phyloP scores from a whole-genome alignment of 2,329 filamentous ascomycete species.

The Zymoseptoria brevis region DNA sequence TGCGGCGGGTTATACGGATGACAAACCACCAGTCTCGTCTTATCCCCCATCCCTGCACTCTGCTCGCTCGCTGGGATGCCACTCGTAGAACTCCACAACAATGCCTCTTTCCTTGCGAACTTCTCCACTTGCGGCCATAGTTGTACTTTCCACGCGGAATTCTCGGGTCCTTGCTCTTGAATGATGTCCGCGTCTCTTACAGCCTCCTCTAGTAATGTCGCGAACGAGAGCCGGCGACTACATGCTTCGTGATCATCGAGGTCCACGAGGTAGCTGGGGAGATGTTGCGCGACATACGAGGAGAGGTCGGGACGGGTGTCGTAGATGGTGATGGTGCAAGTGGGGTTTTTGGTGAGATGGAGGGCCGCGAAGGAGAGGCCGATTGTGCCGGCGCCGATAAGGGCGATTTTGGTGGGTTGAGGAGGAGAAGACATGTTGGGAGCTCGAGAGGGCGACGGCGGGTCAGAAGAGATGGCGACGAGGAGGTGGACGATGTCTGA shows the following conservation, averaged over 20 bases:
- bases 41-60: constrained; percentile 35
- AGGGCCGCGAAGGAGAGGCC: constrained; percentile 50
- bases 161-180: constrained; percentile 54
- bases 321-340: constrained; percentile 40
- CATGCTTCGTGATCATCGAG: constrained; percentile 22
- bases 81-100: constrained; percentile 52
- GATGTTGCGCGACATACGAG: constrained; percentile 35
- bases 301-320: constrained; percentile 44
- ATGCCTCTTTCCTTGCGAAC: constrained; percentile 36
- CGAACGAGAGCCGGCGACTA: constrained; percentile 30
- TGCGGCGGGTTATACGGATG: constrained; percentile 57
- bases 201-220: constrained; percentile 34
- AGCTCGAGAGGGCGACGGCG: not conserved
- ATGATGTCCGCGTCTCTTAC: constrained; percentile 44
- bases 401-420: constrained; percentile 27
- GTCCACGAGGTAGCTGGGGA: constrained; percentile 38
- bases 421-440: not conserved
- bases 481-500: not conserved
- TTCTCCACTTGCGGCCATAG: constrained; percentile 47
- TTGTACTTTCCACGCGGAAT: constrained; percentile 42
- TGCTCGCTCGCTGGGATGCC: constrained; percentile 50
- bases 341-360: constrained; percentile 40
- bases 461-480: not conserved
- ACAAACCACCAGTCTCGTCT: constrained; percentile 45
- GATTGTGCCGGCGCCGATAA: constrained; percentile 44